Conservation (phyloP, 2,329 filamentous ascomycete genomes). For the Fusarium foetens region DNA sequence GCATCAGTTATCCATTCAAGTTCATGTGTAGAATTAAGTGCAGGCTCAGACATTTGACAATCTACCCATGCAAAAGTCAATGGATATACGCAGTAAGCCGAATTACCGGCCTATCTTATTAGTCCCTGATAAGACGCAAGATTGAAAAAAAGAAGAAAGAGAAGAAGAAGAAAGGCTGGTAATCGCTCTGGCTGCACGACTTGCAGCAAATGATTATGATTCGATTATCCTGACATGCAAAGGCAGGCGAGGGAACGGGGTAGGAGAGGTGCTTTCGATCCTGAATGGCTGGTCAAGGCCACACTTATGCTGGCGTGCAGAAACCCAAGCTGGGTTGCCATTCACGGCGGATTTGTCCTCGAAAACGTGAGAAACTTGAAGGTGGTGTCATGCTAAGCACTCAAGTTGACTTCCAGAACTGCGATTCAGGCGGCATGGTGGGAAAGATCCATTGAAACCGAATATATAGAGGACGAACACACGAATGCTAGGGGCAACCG, state of each 20-base stretch:
- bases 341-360: slow-evolving; percentile 32
- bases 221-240: slow-evolving; percentile 36
- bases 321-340: slow-evolving; percentile 31
- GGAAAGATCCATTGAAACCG: background rate
- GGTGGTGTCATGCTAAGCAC: slow-evolving; percentile 24
- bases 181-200: slow-evolving; percentile 33
- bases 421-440: background rate
- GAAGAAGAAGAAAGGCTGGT: background rate
- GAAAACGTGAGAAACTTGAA: slow-evolving; percentile 17
- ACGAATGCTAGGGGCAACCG: background rate
- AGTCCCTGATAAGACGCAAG: slow-evolving; percentile 17
- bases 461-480: background rate
- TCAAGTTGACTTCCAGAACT: slow-evolving; percentile 7
- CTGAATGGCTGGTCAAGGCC: slow-evolving; percentile 37
- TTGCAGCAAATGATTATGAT: slow-evolving; percentile 38
- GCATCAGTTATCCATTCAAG: background rate
- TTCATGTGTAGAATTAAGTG: background rate
- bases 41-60: background rate
- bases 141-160: background rate
- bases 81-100: background rate
- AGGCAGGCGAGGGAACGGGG: slow-evolving; percentile 28
- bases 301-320: slow-evolving; percentile 34
- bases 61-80: background rate
- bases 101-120: slow-evolving; percentile 35
- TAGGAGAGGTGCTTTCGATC: slow-evolving; percentile 32